These are phyloP conservation scores for Davidsoniella neocaledoniae DNA, from an alignment of 2,329 filamentous ascomycete species.

Conservation along the genomic window DNA sequence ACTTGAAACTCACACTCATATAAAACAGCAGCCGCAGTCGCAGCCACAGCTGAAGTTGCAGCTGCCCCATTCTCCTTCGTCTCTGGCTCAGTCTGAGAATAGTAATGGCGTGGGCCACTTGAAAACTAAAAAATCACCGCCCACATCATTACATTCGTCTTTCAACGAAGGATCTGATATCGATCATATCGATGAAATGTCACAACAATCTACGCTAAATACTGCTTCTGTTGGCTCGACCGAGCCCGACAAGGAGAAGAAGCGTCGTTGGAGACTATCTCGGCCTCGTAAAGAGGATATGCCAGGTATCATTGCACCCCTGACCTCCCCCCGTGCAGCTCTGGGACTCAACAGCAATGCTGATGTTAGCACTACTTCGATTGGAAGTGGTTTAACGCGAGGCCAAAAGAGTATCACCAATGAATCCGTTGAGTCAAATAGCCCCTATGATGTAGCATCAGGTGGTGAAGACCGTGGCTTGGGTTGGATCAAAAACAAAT, in stretches of 20 bases:
- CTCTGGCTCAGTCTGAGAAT: neutral
- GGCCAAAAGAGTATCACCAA: slow-evolving; percentile 33
- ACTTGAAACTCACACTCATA: neutral
- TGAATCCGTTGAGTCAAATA: slow-evolving; percentile 30
- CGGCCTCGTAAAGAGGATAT: slow-evolving; percentile 38
- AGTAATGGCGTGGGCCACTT: slow-evolving; percentile 20
- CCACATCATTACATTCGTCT: slow-evolving; percentile 59
- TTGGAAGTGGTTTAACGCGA: slow-evolving; percentile 42
- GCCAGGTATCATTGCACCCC: slow-evolving; percentile 24
- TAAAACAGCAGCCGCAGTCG: neutral
- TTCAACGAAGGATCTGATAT: slow-evolving; percentile 69
- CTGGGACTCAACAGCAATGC: slow-evolving; percentile 47
- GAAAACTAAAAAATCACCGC: slow-evolving; percentile 54
- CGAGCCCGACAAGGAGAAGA: slow-evolving; percentile 48
- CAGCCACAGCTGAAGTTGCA: neutral
- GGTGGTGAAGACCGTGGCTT: slow-evolving; percentile 26
- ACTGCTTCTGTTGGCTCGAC: slow-evolving; percentile 20
- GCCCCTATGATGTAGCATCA: slow-evolving; percentile 1
- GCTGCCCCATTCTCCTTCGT: neutral
- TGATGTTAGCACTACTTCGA: slow-evolving; percentile 49
- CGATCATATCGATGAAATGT: slow-evolving; percentile 50
- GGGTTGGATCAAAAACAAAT: slow-evolving; percentile 43
- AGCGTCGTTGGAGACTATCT: slow-evolving; percentile 56
- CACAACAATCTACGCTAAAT: slow-evolving; percentile 14
- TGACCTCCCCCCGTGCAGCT: slow-evolving; percentile 22